These are phyloP conservation scores for Coprinellus micaceus DNA, from an alignment of 768 basidiomycete species.

Conservation along the genomic window DNA sequence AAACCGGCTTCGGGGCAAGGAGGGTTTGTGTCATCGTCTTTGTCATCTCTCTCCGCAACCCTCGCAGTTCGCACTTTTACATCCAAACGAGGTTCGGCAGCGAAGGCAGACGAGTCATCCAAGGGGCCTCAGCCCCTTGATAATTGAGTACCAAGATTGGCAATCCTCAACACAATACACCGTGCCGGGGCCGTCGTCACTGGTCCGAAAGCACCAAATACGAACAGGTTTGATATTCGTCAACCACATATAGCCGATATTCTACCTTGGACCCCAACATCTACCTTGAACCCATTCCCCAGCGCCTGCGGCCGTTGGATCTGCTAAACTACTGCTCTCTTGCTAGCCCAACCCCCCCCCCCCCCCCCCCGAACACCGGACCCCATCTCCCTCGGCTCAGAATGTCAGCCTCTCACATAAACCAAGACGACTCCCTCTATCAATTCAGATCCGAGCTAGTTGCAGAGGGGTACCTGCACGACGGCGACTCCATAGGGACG, in stretches of 20 bases:
- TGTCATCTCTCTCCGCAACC: not conserved
- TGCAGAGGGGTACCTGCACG: constrained; percentile 50
- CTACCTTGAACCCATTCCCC: too few species aligned
- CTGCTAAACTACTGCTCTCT: too few species aligned
- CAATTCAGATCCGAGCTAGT: constrained; percentile 51
- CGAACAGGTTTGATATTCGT: too few species aligned
- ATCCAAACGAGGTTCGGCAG: not conserved
- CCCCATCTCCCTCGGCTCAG: not conserved
- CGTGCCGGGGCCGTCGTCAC: too few species aligned
- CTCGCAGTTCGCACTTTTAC: not conserved
- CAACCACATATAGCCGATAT: too few species aligned
- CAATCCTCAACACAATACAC: too few species aligned
- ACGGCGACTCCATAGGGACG: constrained; percentile 61
- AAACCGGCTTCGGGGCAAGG: not conserved
- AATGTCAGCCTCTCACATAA: not conserved
- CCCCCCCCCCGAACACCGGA: not conserved
- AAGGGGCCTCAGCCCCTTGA: too few species aligned
- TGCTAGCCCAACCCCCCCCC: not conserved
- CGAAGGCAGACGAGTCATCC: not conserved
- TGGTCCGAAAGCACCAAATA: too few species aligned
- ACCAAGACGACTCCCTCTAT: constrained; percentile 36
- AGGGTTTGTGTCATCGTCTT: not conserved
- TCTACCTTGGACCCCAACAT: too few species aligned
- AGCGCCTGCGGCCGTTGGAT: too few species aligned
- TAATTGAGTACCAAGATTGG: too few species aligned